These are phyloP conservation scores for Diaporthe velutina DNA, from an alignment of 2,329 filamentous ascomycete genomes.

Conservation along the genomic window DNA sequence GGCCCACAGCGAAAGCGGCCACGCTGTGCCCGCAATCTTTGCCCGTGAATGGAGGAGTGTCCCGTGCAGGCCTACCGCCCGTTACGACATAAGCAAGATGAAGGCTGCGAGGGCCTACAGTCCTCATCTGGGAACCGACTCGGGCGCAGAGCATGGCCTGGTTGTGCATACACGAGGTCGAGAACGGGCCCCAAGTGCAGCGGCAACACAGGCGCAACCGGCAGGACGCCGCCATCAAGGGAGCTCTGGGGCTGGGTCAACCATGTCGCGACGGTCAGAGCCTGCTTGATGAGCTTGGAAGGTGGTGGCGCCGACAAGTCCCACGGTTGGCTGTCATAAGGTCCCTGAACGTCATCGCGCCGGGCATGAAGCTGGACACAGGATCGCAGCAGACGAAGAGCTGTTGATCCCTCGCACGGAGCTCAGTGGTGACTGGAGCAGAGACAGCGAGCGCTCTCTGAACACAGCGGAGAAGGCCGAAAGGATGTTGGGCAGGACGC, in stretches of 20 bases:
- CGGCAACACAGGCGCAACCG: constrained; percentile 49
- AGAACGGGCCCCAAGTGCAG: constrained; percentile 45
- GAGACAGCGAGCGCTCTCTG: constrained; percentile 43
- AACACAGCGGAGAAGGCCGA: constrained; percentile 42
- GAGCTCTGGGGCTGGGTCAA: constrained; percentile 53
- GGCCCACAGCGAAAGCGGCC: constrained; percentile 51
- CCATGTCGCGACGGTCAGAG: constrained; percentile 50
- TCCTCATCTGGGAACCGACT: constrained; percentile 51
- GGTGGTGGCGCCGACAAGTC: neutral
- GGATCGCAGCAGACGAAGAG: constrained; percentile 30
- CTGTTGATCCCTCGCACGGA: constrained; percentile 45
- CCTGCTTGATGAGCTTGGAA: constrained; percentile 51
- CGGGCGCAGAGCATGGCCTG: constrained; percentile 44
- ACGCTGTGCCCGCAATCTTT: constrained; percentile 51
- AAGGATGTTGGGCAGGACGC: constrained; percentile 39
- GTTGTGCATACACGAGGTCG: constrained; percentile 53
- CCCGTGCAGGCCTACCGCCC: constrained; percentile 51
- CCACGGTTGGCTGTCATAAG: constrained; percentile 47
- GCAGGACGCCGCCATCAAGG: constrained; percentile 49
- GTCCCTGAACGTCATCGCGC: constrained; percentile 52
- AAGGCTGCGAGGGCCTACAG: constrained; percentile 51
- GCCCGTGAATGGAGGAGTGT: constrained; percentile 52
- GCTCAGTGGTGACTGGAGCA: constrained; percentile 43
- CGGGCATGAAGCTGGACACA: constrained; percentile 44
- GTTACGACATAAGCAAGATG: constrained; percentile 1